phyloP scores from a whole-genome alignment of 1,284 basidiomycete genomes.

The Bjerkandera adusta region DNA sequence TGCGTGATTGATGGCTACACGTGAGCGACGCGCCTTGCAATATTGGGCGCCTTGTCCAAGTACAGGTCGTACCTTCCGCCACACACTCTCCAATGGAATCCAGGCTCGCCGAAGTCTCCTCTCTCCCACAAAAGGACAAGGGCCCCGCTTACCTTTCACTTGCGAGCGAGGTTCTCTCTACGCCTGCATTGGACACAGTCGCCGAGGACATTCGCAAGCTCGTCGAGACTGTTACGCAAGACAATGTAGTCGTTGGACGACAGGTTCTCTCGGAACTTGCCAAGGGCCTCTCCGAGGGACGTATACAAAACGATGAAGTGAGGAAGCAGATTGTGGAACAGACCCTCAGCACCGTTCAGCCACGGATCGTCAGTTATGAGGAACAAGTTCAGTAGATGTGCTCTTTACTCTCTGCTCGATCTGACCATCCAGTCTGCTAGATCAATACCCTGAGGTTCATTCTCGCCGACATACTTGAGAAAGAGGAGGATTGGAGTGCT shows the following conservation, averaged over 20 bases:
- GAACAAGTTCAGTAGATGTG: slow-evolving; percentile 72
- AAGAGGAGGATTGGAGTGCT: slow-evolving; percentile 89
- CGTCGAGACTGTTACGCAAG: slow-evolving; percentile 75
- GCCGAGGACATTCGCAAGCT: slow-evolving; percentile 59
- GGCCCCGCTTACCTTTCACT: slow-evolving; percentile 70
- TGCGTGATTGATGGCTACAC: too few species aligned
- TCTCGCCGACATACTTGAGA: slow-evolving; percentile 85
- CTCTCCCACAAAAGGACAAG: slow-evolving; percentile 82
- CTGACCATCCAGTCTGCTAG: slow-evolving; percentile 38
- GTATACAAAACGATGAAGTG: slow-evolving; percentile 52
- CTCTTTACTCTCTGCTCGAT: slow-evolving; percentile 1
- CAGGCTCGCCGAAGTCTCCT: slow-evolving; percentile 57
- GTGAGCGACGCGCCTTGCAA: slow-evolving; percentile 13
- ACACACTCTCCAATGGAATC: slow-evolving; percentile 49
- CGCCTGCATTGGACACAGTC: slow-evolving; percentile 42
- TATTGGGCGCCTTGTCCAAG: slow-evolving; percentile 11
- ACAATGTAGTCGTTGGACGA: slow-evolving; percentile 78
- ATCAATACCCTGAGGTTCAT: slow-evolving; percentile 83
- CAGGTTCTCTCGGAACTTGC: slow-evolving; percentile 84
- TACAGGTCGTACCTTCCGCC: slow-evolving; percentile 4
- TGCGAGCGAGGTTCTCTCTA: slow-evolving; percentile 54
- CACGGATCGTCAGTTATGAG: slow-evolving; percentile 84
- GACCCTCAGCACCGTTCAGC: slow-evolving; percentile 70
- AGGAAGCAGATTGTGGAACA: slow-evolving; percentile 73
- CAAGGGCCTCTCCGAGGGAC: slow-evolving; percentile 54